phyloP scores from a whole-genome alignment of 768 basidiomycete species.

The Termitomyces sp. region DNA sequence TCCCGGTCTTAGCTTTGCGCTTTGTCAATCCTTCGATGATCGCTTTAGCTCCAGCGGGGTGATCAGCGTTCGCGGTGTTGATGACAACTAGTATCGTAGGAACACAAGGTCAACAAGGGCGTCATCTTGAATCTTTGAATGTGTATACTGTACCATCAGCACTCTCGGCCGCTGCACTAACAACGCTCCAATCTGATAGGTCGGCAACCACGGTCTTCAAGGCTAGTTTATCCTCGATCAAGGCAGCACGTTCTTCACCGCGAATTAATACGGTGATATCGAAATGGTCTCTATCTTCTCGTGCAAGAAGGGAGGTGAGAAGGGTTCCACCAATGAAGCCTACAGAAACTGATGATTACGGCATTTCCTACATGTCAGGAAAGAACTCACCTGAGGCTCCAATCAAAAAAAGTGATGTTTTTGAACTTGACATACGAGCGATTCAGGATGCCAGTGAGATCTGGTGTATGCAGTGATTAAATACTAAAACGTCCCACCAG shows the following conservation, averaged over 20 bases:
- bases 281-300: slow-evolving; percentile 6
- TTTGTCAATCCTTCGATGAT: slow-evolving; percentile 12
- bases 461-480: background rate
- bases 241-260: slow-evolving; percentile 9
- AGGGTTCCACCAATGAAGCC: slow-evolving; percentile 12
- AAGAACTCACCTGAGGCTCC: slow-evolving; percentile 8
- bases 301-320: slow-evolving; percentile 9
- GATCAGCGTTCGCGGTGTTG: slow-evolving; percentile 11
- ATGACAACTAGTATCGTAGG: slow-evolving; percentile 7
- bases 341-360: background rate
- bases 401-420: slow-evolving; percentile 8
- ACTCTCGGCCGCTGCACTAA: slow-evolving; percentile 10
- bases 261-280: slow-evolving; percentile 13
- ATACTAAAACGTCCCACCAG: background rate
- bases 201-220: slow-evolving; percentile 13
- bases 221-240: slow-evolving; percentile 10
- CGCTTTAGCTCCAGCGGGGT: slow-evolving; percentile 8
- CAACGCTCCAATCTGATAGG: slow-evolving; percentile 3
- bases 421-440: background rate
- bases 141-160: slow-evolving; percentile 7
- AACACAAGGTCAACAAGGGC: background rate
- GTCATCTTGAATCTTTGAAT: background rate
- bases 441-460: background rate
- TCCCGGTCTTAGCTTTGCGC: slow-evolving; percentile 10
- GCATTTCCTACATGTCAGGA: background rate